Conservation (phyloP, 2,329 filamentous ascomycete species). For the Alternaria consortialis region DNA sequence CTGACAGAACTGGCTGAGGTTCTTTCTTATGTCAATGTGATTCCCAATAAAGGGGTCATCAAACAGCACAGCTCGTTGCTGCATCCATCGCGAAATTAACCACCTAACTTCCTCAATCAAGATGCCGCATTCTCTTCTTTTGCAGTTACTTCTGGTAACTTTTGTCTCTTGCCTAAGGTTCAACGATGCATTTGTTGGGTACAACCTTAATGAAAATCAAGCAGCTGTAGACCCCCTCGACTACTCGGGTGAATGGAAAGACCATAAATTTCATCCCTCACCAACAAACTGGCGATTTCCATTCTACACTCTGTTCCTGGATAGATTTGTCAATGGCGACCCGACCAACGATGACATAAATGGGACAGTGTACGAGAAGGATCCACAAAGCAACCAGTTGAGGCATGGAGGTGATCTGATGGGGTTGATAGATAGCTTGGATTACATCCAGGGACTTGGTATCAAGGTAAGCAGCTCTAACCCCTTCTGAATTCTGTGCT, state of each 20-base stretch:
- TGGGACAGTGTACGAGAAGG: conserved; percentile 68
- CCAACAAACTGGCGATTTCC: conserved; percentile 72
- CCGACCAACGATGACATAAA: conserved; percentile 71
- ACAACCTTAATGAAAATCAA: conserved; percentile 69
- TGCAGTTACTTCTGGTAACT: neutral
- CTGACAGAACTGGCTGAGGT: neutral
- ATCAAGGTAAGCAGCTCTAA: neutral
- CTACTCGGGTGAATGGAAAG: conserved; percentile 66
- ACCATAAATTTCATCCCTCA: conserved; percentile 63
- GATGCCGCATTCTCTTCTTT: neutral
- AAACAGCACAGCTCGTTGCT: neutral
- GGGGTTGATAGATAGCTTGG: neutral
- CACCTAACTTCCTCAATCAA: neutral
- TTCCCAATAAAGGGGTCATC: neutral
- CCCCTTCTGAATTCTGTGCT: conserved; percentile 40
- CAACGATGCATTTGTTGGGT: conserved; percentile 56
- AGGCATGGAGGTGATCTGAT: conserved; percentile 26
- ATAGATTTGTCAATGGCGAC: conserved; percentile 71
- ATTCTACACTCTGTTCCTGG: conserved; percentile 71
- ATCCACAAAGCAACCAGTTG: conserved; percentile 68
- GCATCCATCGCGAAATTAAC: neutral
- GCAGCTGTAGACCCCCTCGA: conserved; percentile 64
- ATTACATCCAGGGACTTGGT: neutral
- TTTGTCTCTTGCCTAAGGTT: conserved; percentile 34
- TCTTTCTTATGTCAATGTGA: neutral